Evolutionary conservation across 208 protist genomes (phyloP).

Genomic region (Borovskyia barvae): DNA sequence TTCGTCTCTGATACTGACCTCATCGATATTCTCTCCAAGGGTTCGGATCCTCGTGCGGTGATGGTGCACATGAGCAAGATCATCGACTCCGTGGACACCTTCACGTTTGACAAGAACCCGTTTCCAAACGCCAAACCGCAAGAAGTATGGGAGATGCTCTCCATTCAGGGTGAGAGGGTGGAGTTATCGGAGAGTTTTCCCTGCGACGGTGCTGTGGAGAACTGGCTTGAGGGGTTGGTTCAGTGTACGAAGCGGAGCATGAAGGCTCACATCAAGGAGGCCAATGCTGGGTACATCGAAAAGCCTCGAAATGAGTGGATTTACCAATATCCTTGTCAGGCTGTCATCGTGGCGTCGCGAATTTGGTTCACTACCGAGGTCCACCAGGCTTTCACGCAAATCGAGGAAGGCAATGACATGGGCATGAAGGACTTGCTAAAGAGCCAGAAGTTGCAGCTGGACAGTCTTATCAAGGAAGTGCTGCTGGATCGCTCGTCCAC

Average conservation of each 20-base stretch:
- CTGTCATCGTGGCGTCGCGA: conserved; percentile 93
- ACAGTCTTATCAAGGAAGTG: conserved; percentile 94
- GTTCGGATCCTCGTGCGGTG: conserved; percentile 91
- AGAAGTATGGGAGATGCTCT: conserved; percentile 92
- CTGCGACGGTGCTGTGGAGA: conserved; percentile 96
- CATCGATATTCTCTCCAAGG: conserved; percentile 98
- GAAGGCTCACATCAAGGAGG: conserved; percentile 83
- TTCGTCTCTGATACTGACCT: conserved; percentile 95
- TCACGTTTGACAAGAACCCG: conserved; percentile 88
- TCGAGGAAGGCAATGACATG: conserved; percentile 98
- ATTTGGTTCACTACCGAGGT: conserved; percentile 98
- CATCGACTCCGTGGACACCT: conserved; percentile 92
- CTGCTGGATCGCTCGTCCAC: conserved; percentile 89
- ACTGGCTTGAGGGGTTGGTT: conserved; percentile 95
- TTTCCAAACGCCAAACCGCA: conserved; percentile 39
- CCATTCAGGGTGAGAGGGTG: conserved; percentile 94
- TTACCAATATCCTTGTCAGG: conserved; percentile 96
- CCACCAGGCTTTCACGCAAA: conserved; percentile 96
- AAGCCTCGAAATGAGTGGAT: conserved; percentile 97
- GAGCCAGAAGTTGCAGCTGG: conserved; percentile 93
- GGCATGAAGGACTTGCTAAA: conserved; percentile 98
- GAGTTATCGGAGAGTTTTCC: conserved; percentile 86
- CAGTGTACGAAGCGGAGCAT: conserved; percentile 85
- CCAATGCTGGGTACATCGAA: conserved; percentile 94
- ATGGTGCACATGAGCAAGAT: conserved; percentile 97